Percentiles rank a stretch among this genome's conserved stretches.
Evolutionary conservation across 148 eudicot genomes (phyloP).

Genomic region (Talinum fruticosum): DNA sequence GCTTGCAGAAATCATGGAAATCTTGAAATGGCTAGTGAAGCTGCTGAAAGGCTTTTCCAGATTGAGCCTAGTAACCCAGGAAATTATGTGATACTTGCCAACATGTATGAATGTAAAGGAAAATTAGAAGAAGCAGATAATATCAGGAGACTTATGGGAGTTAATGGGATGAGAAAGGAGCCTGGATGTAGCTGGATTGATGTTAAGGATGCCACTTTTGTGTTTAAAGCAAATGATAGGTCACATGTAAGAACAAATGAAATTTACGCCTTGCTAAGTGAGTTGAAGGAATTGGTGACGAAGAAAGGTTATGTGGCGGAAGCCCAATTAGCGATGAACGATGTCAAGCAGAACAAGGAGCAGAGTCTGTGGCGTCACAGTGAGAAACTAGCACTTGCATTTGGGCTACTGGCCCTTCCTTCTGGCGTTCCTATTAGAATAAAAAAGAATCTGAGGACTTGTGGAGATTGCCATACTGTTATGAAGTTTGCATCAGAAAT

Average conservation of each 20-base stretch:
- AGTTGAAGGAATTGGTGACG: constrained; percentile 36
- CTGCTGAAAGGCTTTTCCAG: constrained; percentile 32
- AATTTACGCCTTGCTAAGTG: constrained; percentile 35
- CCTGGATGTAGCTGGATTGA: constrained; percentile 65
- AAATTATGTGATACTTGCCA: constrained; percentile 48
- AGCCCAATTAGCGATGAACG: constrained; percentile 28
- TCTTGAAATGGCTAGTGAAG: constrained; percentile 40
- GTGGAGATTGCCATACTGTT: constrained; percentile 44
- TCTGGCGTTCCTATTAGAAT: constrained; percentile 35
- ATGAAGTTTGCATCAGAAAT: constrained; percentile 40
- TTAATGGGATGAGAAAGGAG: constrained; percentile 40
- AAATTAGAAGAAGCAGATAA: constrained; percentile 42
- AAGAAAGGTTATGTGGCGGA: constrained; percentile 40
- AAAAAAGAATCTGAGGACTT: constrained; percentile 42
- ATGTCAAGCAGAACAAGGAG: constrained; percentile 33
- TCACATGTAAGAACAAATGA: constrained; percentile 36
- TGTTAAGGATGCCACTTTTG: constrained; percentile 37
- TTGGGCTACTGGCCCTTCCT: constrained; percentile 36
- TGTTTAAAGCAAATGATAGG: constrained; percentile 42
- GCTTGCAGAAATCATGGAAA: constrained; percentile 48
- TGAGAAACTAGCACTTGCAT: constrained; percentile 50
- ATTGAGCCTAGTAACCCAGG: constrained; percentile 42
- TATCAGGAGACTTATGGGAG: constrained; percentile 45
- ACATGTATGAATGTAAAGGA: constrained; percentile 39
- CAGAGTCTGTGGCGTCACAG: constrained; percentile 45